Evolutionary conservation across 2,329 filamentous ascomycete species (phyloP).

Genomic region (Torrubiella hemipterigena): DNA sequence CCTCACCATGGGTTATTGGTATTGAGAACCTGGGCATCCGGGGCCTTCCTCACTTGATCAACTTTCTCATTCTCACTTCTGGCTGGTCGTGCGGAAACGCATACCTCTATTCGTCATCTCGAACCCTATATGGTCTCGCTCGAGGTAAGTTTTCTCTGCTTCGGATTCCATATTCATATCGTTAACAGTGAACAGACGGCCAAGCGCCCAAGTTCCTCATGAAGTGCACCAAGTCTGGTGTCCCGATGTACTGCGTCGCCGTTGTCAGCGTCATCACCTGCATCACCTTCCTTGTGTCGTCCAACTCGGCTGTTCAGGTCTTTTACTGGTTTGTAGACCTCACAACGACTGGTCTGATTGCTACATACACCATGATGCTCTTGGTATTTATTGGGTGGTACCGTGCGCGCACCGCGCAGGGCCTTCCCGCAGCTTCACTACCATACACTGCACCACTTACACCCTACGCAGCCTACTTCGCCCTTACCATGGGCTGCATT

Average conservation of each 20-base stretch:
- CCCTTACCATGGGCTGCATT: conserved; percentile 30
- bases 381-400: conserved; percentile 30
- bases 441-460: conserved; percentile 37
- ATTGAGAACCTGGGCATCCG: conserved; percentile 39
- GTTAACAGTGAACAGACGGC: conserved; percentile 17
- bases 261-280: conserved; percentile 34
- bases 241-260: conserved; percentile 41
- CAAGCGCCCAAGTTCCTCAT: conserved; percentile 34
- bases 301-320: conserved; percentile 30
- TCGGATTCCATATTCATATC: not conserved
- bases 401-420: conserved; percentile 36
- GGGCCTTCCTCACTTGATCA: conserved; percentile 41
- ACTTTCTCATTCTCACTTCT: conserved; percentile 49
- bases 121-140: conserved; percentile 36
- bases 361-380: conserved; percentile 38
- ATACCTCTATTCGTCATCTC: conserved; percentile 33
- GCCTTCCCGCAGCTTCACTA: conserved; percentile 29
- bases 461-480: conserved; percentile 39
- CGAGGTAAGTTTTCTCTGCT: conserved; percentile 9
- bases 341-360: conserved; percentile 41
- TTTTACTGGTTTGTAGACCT: conserved; percentile 43
- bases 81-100: conserved; percentile 30
- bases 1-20: conserved; percentile 49
- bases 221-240: conserved; percentile 45
- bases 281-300: conserved; percentile 37